Evolutionary conservation across 768 basidiomycete genomes (phyloP).

Genomic region (Mycena maculata): DNA sequence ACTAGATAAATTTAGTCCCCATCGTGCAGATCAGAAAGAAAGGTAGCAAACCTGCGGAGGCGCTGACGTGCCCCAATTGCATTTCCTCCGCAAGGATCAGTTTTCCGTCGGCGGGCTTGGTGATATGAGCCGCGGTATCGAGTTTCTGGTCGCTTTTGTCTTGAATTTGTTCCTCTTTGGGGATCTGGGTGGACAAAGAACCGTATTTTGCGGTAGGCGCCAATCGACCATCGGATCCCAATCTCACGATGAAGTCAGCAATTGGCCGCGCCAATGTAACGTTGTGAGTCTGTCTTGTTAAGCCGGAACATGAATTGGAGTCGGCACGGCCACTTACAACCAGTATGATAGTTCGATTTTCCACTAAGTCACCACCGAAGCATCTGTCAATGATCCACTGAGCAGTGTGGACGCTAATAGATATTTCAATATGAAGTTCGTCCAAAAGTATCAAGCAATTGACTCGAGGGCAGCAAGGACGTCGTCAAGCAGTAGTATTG

Average conservation of each 20-base stretch:
- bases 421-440: neutral
- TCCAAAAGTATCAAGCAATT: neutral
- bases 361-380: constrained; percentile 54
- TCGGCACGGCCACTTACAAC: constrained; percentile 36
- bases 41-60: constrained; percentile 34
- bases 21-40: too few relatives aligned
- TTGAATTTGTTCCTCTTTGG: too few relatives aligned
- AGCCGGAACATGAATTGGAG: neutral
- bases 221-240: constrained; percentile 57
- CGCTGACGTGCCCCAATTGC: constrained; percentile 56
- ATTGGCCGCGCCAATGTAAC: constrained; percentile 56
- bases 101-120: constrained; percentile 47
- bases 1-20: constrained; percentile 26
- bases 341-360: constrained; percentile 56
- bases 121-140: constrained; percentile 2
- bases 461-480: constrained; percentile 53
- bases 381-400: constrained; percentile 65
- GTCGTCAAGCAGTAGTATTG: constrained; percentile 61
- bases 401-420: constrained; percentile 56
- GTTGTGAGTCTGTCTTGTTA: constrained; percentile 55
- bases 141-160: constrained; percentile 27
- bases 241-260: constrained; percentile 57
- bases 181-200: too few relatives aligned
- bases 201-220: neutral
- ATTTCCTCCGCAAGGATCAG: constrained; percentile 62